Evolutionary conservation across 495 filamentous ascomycete genomes (phyloP), one percentile per base, ranked within the genome.

Genomic region (Copromyces sp.): DNA sequence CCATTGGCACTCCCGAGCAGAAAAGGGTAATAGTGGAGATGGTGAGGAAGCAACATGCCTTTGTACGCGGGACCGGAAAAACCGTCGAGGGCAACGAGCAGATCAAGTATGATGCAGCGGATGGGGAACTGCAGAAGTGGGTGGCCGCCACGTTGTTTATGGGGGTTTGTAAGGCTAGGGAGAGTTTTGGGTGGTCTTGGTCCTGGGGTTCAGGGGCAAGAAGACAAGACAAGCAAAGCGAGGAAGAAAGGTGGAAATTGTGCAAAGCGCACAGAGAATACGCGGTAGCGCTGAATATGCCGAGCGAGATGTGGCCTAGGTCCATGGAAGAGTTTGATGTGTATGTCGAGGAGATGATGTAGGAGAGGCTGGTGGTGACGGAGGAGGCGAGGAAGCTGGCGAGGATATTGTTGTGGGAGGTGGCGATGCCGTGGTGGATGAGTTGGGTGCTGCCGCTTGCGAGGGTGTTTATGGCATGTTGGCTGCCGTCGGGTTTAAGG

Each of bases 41-140:
- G 16, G 61, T 75, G 2, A 71, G 69, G 17, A 71, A 68, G 17
- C 74, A 75, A 12, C 74, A 75, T 39, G 17, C 69, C 9, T 40
- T 42, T 37, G 72, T 75, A 14, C 47, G 72, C 14, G 71, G 74
- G 8, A 65, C 20, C 1, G 20, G 44, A 6, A 42, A 24, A 24
- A 24, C 1, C 4, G 12, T 42, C 0, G 40, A 42, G 14, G 40
- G 40, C 0, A 42, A 42, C 9, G 40, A 42, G 40, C 12, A 1
- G 40, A 16, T 24, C 24, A 24, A 17, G 14, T 79, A 79, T 68
- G 47, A 74, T 53, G 77, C 77, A 4, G 68, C 65, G 6, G 74
- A 79, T 72, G 70, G 73, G 11, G 72, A 76, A 29, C 71, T 78
- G 8, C 76, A 79, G 29, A 74, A 75, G 24, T 79, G 77, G 77